Percentiles rank a stretch among this genome's conserved stretches.
These are phyloP conservation scores for Neonectria magnoliae DNA, from an alignment of 2,329 filamentous ascomycete genomes.

Conservation along the genomic window DNA sequence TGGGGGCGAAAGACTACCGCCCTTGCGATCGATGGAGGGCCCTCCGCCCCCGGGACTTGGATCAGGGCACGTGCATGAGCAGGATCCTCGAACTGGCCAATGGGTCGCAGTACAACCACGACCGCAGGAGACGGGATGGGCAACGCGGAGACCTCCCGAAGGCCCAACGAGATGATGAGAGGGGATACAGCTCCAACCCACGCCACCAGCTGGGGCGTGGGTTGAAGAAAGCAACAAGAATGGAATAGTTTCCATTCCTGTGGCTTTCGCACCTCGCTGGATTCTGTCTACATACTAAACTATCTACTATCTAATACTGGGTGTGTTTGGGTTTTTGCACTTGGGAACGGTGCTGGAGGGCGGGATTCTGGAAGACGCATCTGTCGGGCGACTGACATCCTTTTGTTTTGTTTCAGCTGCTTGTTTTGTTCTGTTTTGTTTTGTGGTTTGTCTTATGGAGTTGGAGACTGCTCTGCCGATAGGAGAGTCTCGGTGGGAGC, in stretches of 20 bases:
- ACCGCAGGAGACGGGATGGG: constrained; percentile 50
- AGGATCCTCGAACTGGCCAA: constrained; percentile 49
- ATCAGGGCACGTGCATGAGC: constrained; percentile 45
- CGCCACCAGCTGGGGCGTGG: constrained; percentile 1
- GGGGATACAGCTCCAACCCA: constrained; percentile 6
- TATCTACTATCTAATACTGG: constrained; percentile 38
- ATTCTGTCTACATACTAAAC: constrained; percentile 14
- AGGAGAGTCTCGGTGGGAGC: constrained; percentile 23
- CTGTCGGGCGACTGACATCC: constrained; percentile 41
- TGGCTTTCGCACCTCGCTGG: not conserved
- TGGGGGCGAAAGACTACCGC: constrained; percentile 58
- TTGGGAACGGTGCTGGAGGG: constrained; percentile 30
- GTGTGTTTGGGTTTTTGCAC: constrained; percentile 32
- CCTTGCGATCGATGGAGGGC: constrained; percentile 58
- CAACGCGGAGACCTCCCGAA: constrained; percentile 45
- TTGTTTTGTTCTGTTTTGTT: constrained; percentile 19
- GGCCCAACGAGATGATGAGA: constrained; percentile 27
- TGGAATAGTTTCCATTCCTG: not conserved
- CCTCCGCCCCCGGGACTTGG: constrained; percentile 39
- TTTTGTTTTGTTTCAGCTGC: constrained; percentile 21
- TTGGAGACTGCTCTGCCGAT: constrained; percentile 29
- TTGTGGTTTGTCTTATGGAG: constrained; percentile 28
- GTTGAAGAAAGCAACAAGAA: not conserved
- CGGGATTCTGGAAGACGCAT: constrained; percentile 43
- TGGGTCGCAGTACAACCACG: constrained; percentile 48